Evolutionary conservation across 192 early-diverging fungal genomes (phyloP), one percentile per base, ranked within the genome.

Genomic region (Gigaspora rosea): DNA sequence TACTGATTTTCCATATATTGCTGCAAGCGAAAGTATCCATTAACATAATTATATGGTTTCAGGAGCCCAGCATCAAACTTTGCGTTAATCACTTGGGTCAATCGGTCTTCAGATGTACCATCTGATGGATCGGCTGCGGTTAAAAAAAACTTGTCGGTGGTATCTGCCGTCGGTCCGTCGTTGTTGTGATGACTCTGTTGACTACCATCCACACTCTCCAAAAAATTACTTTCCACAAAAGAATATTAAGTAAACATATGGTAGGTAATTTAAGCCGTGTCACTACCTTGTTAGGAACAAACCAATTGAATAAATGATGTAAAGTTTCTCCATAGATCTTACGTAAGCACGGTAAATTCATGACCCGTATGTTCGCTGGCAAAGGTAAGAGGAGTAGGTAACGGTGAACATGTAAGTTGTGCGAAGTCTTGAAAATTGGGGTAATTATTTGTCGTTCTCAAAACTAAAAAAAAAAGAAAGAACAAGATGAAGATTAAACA

Each of bases 21-120:
- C 77, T 96, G 94, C 71, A 98, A 86, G 41, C 95, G 85, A 8
- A 94, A 87, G 81, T 98, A 98, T 2, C 93, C 93, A 79, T 90
- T 94, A 78, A 94, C 91, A 82, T 97, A 97, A 85, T 98, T 96
- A 88, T 96, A 96, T n/a, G 97, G 97, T 81, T 94, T 96, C 57
- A 98, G 85, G 76, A 96, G 89, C 0, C 97, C 97, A 0, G 97
- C 97, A 75, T 98, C 95, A 72, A 94, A 95, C 81, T 98, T 98
- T 35, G 97, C 97, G 79, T 92, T 92, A 80, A 98, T 95, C 22
- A 98, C 92, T 76, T 94, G 92, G 22, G 89, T 94, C 74, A 98
- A 85, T 78, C 95, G 91, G 76, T 95, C 96, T 80, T 96, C 94
- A 10, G 91, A 88, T 32, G 90, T 89, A 18, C 92, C 93, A 79